Evolutionary conservation across 73 alveolate genomes (phyloP).

Genomic region (Durusdinium trenchii): DNA sequence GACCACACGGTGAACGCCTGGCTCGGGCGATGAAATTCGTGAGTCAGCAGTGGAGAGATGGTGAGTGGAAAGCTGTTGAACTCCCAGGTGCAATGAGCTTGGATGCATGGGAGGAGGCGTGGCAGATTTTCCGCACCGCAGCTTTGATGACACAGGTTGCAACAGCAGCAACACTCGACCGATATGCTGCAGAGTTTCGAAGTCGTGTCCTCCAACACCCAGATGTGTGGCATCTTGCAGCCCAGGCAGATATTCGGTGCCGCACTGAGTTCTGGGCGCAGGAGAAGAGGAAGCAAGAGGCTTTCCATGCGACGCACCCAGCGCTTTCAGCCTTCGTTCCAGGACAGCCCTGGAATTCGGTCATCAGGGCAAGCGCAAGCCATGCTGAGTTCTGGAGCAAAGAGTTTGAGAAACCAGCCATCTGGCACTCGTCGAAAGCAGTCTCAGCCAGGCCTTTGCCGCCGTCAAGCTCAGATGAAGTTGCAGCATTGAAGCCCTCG

Average conservation of each 20-base stretch:
- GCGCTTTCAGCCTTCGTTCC: not conserved
- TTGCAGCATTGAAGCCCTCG: not conserved
- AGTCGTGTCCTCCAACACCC: not conserved
- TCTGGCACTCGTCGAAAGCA: not conserved
- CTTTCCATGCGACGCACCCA: constrained; percentile 10
- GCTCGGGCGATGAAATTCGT: constrained; percentile 55
- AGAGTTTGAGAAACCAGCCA: constrained; percentile 48
- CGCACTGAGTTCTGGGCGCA: not conserved
- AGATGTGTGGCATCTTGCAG: constrained; percentile 6
- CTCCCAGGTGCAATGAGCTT: constrained; percentile 18
- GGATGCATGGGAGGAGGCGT: not conserved
- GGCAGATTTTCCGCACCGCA: constrained; percentile 52
- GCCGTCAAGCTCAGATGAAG: not conserved
- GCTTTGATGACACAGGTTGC: constrained; percentile 25
- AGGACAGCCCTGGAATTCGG: constrained; percentile 37
- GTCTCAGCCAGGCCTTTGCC: not conserved
- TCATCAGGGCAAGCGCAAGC: not conserved
- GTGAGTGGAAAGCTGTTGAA: constrained; percentile 46
- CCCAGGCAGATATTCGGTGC: constrained; percentile 60
- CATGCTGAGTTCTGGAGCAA: not conserved
- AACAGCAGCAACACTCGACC: not conserved
- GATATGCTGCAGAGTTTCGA: constrained; percentile 26
- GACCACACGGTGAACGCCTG: constrained; percentile 33
- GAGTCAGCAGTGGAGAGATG: not conserved
- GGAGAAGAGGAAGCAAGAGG: not conserved